These are phyloP conservation scores for Dentipellis sp. DNA, from an alignment of 768 basidiomycete species.

Conservation along the genomic window DNA sequence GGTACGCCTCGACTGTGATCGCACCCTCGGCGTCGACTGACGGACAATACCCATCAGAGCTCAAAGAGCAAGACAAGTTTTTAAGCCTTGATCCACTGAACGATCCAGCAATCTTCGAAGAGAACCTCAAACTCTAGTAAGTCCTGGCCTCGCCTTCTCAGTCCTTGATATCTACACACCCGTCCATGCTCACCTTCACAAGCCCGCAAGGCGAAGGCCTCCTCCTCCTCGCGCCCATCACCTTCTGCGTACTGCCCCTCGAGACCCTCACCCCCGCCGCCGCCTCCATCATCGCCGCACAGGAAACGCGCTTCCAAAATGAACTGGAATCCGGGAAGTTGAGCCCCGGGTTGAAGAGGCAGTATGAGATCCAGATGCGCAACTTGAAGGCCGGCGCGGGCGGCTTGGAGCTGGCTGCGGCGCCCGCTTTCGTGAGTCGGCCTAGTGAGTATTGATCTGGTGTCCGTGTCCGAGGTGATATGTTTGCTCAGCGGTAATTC, in stretches of 20 bases:
- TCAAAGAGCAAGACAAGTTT: background rate
- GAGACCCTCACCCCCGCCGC: slow-evolving; percentile 15
- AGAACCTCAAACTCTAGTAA: slow-evolving; percentile 16
- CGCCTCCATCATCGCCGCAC: slow-evolving; percentile 16
- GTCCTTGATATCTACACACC: background rate
- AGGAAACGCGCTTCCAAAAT: slow-evolving; percentile 16
- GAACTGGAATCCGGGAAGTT: slow-evolving; percentile 12
- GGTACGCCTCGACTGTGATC: too few relatives aligned
- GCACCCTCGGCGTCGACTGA: too few relatives aligned
- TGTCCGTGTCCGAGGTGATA: background rate
- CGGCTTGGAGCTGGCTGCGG: slow-evolving; percentile 25
- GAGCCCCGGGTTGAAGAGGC: slow-evolving; percentile 28
- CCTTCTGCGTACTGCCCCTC: slow-evolving; percentile 6
- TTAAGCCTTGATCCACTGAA: slow-evolving; percentile 7
- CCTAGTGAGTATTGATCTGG: slow-evolving; percentile 16
- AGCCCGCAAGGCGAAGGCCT: background rate
- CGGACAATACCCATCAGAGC: background rate
- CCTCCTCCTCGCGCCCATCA: background rate
- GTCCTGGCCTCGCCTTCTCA: background rate
- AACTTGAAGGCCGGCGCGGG: slow-evolving; percentile 19
- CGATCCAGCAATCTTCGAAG: slow-evolving; percentile 7
- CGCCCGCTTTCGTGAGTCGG: slow-evolving; percentile 18
- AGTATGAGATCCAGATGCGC: slow-evolving; percentile 29
- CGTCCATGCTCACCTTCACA: background rate
- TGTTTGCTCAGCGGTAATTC: background rate